Conservation (phyloP, 139 green algal genomes). For the Axilococcus clingmanii region DNA sequence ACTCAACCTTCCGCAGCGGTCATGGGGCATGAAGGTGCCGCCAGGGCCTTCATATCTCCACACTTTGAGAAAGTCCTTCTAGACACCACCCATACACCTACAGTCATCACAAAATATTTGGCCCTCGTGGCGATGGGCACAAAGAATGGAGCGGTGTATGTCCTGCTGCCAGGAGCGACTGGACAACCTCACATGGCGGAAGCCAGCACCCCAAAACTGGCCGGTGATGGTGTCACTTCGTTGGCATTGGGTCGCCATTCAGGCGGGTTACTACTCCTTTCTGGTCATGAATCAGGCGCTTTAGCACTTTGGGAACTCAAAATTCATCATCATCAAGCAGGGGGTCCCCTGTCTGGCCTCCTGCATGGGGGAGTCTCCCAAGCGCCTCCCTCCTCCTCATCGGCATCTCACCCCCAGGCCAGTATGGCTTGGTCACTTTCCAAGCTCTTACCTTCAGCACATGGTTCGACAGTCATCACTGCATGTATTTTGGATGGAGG, state of each 20-base stretch:
- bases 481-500: conserved; percentile 12
- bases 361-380: no score
- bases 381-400: no score
- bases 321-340: conserved; percentile 5
- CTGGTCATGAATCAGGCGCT: conserved; percentile 13
- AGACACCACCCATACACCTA: conserved; percentile 3
- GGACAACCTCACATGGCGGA: background rate
- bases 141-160: conserved; percentile 2
- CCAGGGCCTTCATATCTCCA: conserved; percentile 20
- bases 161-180: conserved; percentile 9
- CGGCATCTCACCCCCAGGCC: no score
- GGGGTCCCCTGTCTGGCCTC: no score
- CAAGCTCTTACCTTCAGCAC: conserved; percentile 7
- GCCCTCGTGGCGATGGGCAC: conserved; percentile 20
- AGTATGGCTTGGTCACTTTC: conserved; percentile 4
- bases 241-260: conserved; percentile 16
- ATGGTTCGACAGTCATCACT: conserved; percentile 13
- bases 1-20: background rate
- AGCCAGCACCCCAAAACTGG: background rate
- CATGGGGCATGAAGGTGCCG: conserved; percentile 4
- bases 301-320: conserved; percentile 23
- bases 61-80: conserved; percentile 10
- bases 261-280: conserved; percentile 7
- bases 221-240: conserved; percentile 11
- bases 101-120: conserved; percentile 10